Evolutionary conservation across 116 monocot species (phyloP), one percentile per base, ranked within the genome.

Genomic region (Phalaenopsis hybrid): DNA sequence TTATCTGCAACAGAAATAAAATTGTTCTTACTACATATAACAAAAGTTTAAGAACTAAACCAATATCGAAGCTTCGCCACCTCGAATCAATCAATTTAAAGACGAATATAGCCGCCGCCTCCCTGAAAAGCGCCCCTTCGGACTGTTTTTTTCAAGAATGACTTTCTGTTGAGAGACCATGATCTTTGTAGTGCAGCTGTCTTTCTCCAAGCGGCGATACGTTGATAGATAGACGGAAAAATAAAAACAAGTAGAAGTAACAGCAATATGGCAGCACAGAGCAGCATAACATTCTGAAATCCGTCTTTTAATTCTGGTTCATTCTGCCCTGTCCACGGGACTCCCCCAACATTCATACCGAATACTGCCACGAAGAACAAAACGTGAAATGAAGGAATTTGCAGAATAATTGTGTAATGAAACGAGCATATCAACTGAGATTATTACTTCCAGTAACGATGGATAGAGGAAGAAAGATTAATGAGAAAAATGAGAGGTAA

Each of bases 271-370:
- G 65, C 85, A 78, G 82, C 92, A 78, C 96, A 96, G 43, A 96
- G 45, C 17, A 96, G 12, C 81, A 96, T 75, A 20, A 96, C 96
- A 76, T 94, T 94, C 45, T 74, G 80, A 74, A 96, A 96, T 23
- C 96, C 96, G 67, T 89, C 85, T 70, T 86, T 82, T 1, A 86
- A 20, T 45, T 65, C 51, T 13, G 94, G 92, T 55, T 88, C 82
- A 31, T 83, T 89, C 81, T 93, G 94, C 37, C 80, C 88, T n/a
- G 96, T 96, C 96, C 96, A 96, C 74, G 96, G 96, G 7, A 96
- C 96, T 50, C 96, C 96, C 1, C 96, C 96, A 41, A 96, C 96
- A 75, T 96, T 96, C 96, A 96, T 96, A 21, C 96, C 96, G 79
- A 96, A 96, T 49, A 96, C 96, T 96, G 81, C 10, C 25, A 80